A percentile compares a stretch with the other conserved stretches of the same genome.
Evolutionary conservation across 2,329 filamentous ascomycete species (phyloP).

Genomic region (Fusarium begoniae): DNA sequence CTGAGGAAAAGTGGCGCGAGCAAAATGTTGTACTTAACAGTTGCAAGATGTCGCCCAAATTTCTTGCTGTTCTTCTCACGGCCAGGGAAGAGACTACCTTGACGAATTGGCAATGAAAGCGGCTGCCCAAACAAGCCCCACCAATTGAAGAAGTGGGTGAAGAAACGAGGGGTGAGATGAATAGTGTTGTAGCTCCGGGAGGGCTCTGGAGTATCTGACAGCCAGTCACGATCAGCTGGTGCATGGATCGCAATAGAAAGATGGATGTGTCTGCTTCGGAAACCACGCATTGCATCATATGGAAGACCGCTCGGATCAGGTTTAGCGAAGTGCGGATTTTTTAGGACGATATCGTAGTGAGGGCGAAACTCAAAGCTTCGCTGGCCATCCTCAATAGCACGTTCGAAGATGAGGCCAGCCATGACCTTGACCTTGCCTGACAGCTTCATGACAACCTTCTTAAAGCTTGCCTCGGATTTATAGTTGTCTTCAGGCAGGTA

Average conservation of each 20-base stretch:
- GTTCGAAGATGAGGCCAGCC: conserved; percentile 90
- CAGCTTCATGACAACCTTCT: conserved; percentile 98
- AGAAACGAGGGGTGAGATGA: conserved; percentile 93
- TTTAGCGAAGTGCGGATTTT: conserved; percentile 79
- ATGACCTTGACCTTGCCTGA: conserved; percentile 96
- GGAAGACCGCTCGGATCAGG: conserved; percentile 61
- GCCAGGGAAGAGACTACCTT: conserved; percentile 90
- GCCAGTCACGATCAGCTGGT: conserved; percentile 88
- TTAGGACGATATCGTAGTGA: conserved; percentile 90
- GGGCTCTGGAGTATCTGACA: conserved; percentile 74
- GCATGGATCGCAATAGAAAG: conserved; percentile 91
- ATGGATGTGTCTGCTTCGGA: conserved; percentile 96
- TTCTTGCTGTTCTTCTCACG: conserved; percentile 98
- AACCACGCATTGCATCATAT: conserved; percentile 97
- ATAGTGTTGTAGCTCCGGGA: conserved; percentile 96
- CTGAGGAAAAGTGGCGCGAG: conserved; percentile 93
- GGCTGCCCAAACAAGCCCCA: conserved; percentile 96
- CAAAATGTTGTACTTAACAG: conserved; percentile 96
- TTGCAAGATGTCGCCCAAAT: conserved; percentile 95
- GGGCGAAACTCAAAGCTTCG: conserved; percentile 90
- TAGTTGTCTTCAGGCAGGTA: conserved; percentile 70
- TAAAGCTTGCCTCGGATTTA: conserved; percentile 85
- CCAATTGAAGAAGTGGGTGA: conserved; percentile 98
- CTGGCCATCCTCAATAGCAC: conserved; percentile 74
- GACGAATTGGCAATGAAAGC: conserved; percentile 92